A percentile compares a stretch with the other conserved stretches of the same genome.
These are phyloP conservation scores for Hymenoscyphus scutula DNA, from an alignment of 2,329 filamentous ascomycete genomes.

Conservation along the genomic window DNA sequence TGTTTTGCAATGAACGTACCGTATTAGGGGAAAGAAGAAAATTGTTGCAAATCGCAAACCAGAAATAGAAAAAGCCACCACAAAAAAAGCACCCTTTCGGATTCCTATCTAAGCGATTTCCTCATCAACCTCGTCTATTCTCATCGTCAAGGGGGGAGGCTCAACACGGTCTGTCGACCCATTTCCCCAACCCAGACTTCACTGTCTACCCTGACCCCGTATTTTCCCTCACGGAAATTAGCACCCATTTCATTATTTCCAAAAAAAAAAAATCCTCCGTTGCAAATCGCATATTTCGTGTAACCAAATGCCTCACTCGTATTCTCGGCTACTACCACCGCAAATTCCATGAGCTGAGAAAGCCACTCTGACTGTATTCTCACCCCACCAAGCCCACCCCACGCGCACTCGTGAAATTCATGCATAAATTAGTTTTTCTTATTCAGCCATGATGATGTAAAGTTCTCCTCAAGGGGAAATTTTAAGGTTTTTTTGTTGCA, in stretches of 20 bases:
- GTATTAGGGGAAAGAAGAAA: background rate
- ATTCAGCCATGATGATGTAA: background rate
- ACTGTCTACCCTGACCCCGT: no score
- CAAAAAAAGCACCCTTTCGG: background rate
- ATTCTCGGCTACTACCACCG: background rate
- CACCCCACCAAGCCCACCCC: background rate
- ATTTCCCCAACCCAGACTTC: no score
- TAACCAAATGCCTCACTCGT: background rate
- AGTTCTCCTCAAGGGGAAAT: background rate
- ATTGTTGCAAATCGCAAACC: background rate
- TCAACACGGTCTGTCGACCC: background rate
- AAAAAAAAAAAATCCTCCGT: background rate
- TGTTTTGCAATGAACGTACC: background rate
- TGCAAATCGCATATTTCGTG: background rate
- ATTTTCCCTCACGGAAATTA: background rate
- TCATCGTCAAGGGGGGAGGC: background rate
- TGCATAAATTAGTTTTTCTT: background rate
- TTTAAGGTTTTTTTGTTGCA: slow-evolving; percentile 2
- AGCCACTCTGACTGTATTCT: background rate
- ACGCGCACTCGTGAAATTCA: background rate
- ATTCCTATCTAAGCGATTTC: background rate
- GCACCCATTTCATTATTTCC: background rate
- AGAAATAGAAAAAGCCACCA: background rate
- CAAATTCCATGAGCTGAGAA: background rate
- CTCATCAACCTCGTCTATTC: background rate